These are phyloP conservation scores for Alternaria brassicicola DNA, from an alignment of 2,329 filamentous ascomycete genomes.

Conservation along the genomic window DNA sequence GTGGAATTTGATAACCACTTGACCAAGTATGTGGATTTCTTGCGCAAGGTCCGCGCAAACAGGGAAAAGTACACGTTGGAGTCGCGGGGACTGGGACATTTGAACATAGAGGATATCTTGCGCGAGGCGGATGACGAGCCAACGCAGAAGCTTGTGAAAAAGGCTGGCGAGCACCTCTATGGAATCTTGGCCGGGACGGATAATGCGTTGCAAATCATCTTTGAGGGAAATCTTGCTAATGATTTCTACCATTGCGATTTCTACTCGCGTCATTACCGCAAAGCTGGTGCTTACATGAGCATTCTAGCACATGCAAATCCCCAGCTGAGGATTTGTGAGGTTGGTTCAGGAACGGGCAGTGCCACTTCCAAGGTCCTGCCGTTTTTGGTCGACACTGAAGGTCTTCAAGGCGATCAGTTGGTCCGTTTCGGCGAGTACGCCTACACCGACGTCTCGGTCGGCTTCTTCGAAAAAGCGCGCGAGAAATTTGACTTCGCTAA, in stretches of 20 bases:
- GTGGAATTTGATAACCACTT: constrained; percentile 8
- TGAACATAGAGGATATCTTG: constrained; percentile 14
- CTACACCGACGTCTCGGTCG: constrained; percentile 14
- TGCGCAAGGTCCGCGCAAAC: constrained; percentile 12
- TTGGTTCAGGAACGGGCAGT: constrained; percentile 16
- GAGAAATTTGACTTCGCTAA: constrained; percentile 8
- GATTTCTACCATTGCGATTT: constrained; percentile 12
- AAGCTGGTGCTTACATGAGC: constrained; percentile 6
- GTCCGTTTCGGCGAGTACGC: constrained; percentile 15
- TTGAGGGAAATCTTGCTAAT: constrained; percentile 9
- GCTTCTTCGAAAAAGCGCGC: constrained; percentile 11
- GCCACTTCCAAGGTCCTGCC: constrained; percentile 1
- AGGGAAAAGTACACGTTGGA: constrained; percentile 10
- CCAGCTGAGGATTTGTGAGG: constrained; percentile 13
- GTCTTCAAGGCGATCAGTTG: constrained; percentile 8
- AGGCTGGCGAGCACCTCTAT: constrained; percentile 12
- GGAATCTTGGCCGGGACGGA: constrained; percentile 2
- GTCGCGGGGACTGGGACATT: constrained; percentile 3
- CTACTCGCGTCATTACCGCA: constrained; percentile 8
- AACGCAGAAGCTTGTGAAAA: constrained; percentile 13
- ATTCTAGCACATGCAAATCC: constrained; percentile 10
- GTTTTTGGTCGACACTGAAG: constrained; percentile 6
- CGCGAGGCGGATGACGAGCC: constrained; percentile 10
- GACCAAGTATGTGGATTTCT: constrained; percentile 13
- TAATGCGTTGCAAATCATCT: constrained; percentile 12